Evolutionary conservation across 169 alveolate genomes (phyloP).

Genomic region (Plasmodium cynomolgi): DNA sequence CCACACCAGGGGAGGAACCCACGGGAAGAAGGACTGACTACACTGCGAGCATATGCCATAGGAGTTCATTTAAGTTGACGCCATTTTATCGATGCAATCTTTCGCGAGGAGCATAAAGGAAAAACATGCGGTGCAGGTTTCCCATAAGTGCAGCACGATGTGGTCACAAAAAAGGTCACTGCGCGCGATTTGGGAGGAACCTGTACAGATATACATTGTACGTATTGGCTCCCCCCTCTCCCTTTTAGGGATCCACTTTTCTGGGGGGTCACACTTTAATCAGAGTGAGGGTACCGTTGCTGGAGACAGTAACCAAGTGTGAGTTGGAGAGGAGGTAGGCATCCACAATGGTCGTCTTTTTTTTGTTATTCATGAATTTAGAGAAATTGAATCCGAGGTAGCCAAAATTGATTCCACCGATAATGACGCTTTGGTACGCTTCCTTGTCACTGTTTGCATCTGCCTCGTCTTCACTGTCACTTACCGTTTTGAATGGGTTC

Average conservation of each 20-base stretch:
- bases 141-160: background rate
- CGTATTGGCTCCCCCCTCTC: background rate
- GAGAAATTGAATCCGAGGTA: slow-evolving; percentile 55
- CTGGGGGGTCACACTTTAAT: slow-evolving; percentile 4
- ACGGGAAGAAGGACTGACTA: background rate
- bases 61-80: background rate
- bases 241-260: background rate
- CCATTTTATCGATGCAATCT: background rate
- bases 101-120: background rate
- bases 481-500: slow-evolving; percentile 4
- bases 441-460: slow-evolving; percentile 38
- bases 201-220: background rate
- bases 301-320: slow-evolving; percentile 43
- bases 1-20: no score
- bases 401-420: slow-evolving; percentile 72
- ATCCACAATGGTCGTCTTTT: slow-evolving; percentile 49
- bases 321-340: slow-evolving; percentile 41
- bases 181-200: background rate
- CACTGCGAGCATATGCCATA: background rate
- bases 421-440: slow-evolving; percentile 59
- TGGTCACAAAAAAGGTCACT: background rate
- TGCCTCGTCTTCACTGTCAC: slow-evolving; percentile 45
- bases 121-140: background rate
- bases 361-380: slow-evolving; percentile 53
- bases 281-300: slow-evolving; percentile 38